Evolutionary conservation across 495 filamentous ascomycete genomes (phyloP).

Genomic region (Tuber brumale): DNA sequence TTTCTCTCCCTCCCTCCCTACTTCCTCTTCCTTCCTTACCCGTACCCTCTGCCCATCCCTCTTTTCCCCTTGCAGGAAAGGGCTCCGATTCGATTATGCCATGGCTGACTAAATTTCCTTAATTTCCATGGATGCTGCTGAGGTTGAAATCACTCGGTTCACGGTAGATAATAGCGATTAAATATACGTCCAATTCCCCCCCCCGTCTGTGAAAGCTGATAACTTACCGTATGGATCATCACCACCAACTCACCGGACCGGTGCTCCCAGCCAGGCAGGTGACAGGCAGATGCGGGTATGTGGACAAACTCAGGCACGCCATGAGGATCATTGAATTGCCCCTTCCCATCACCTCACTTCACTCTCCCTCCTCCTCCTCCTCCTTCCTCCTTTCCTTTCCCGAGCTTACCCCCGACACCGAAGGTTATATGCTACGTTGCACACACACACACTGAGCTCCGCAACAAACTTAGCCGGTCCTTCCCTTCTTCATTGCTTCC

Average conservation of each 20-base stretch:
- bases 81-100: not conserved
- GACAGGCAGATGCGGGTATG: not conserved
- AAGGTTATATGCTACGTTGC: not conserved
- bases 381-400: not conserved
- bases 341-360: not conserved
- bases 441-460: not conserved
- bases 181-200: not conserved
- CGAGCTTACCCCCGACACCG: slow-evolving; percentile 2
- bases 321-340: not conserved
- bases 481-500: not conserved
- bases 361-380: not conserved
- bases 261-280: not conserved
- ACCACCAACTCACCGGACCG: not conserved
- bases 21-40: too few species aligned
- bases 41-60: not conserved
- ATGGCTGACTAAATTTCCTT: not conserved
- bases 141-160: not conserved
- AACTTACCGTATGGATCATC: too few species aligned
- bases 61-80: not conserved
- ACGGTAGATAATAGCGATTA: not conserved
- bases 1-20: not conserved
- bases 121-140: not conserved
- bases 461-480: not conserved
- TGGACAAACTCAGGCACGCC: not conserved
- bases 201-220: not conserved